phyloP scores from a whole-genome alignment of 2,329 filamentous ascomycete species.

The Grosmannia huntii region DNA sequence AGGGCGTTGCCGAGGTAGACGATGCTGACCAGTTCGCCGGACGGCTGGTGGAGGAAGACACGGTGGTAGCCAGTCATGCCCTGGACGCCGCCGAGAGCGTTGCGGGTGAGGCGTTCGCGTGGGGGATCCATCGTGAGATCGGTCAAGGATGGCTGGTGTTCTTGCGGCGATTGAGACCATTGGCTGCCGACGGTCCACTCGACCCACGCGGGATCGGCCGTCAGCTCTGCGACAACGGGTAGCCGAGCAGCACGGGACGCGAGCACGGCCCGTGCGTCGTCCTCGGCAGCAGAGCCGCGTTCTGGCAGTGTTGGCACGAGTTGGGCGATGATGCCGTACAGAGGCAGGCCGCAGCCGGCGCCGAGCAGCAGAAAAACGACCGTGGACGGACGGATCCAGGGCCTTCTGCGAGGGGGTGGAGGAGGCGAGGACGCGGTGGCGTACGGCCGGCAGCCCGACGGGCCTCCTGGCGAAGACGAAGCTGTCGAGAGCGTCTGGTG shows the following conservation, averaged over 20 bases:
- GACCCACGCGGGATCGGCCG: conserved; percentile 9
- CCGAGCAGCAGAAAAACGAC: conserved; percentile 5
- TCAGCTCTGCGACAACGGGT: conserved; percentile 9
- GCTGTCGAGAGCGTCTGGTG: neutral
- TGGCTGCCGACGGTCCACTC: conserved; percentile 8
- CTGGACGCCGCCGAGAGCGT: conserved; percentile 26
- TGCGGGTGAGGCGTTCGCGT: conserved; percentile 24
- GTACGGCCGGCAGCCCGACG: neutral
- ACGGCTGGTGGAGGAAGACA: conserved; percentile 48
- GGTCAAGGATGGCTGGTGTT: neutral
- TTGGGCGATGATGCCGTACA: neutral
- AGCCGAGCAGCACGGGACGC: neutral
- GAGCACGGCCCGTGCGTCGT: neutral
- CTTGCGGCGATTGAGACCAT: neutral
- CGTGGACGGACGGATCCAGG: conserved; percentile 1
- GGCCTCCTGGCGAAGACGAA: neutral
- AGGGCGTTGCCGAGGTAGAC: conserved; percentile 54
- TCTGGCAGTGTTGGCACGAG: neutral
- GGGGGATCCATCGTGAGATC: neutral
- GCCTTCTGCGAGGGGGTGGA: neutral
- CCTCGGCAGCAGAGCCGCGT: conserved; percentile 6
- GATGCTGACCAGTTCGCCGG: conserved; percentile 47
- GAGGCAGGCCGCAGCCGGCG: neutral
- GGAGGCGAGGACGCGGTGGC: neutral
- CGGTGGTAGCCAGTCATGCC: conserved; percentile 40